These are phyloP conservation scores for Boletus patriciae DNA, from an alignment of 768 basidiomycete genomes.

Conservation along the genomic window DNA sequence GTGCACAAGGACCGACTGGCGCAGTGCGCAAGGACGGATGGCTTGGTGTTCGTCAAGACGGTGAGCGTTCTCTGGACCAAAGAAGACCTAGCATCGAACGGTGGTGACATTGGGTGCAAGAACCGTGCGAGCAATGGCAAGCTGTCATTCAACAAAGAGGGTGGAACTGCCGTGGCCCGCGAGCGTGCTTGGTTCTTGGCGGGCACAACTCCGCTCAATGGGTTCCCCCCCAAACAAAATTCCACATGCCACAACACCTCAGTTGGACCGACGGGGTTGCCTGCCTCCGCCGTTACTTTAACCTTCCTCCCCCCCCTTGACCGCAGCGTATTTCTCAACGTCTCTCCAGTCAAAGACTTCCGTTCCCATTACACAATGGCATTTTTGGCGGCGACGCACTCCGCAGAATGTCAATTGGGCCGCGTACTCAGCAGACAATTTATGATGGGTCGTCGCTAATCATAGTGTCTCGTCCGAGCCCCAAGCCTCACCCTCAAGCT, in stretches of 20 bases:
- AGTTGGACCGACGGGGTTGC: no score
- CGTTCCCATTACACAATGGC: neutral
- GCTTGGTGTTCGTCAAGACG: conserved; percentile 12
- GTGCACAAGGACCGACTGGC: neutral
- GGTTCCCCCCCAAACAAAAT: conserved; percentile 7
- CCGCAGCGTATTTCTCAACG: neutral
- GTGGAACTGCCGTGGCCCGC: no score
- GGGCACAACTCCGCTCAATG: conserved; percentile 22
- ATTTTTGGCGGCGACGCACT: no score
- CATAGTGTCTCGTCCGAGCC: neutral
- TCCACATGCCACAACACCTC: conserved; percentile 13
- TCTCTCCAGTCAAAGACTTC: neutral
- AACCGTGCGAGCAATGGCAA: conserved; percentile 5
- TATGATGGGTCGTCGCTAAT: neutral
- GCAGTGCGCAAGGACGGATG: neutral
- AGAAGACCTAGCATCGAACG: neutral
- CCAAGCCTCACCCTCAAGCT: neutral
- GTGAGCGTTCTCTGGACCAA: conserved; percentile 2
- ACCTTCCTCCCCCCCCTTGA: neutral
- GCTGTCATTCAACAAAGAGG: neutral
- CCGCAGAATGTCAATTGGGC: conserved; percentile 6
- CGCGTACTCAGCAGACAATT: neutral
- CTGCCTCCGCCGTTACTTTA: no score
- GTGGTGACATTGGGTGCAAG: conserved; percentile 6
- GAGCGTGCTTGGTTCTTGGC: conserved; percentile 1